Evolutionary conservation across 352 stramenopile genomes (phyloP).

Genomic region (Phytophthora melonis): DNA sequence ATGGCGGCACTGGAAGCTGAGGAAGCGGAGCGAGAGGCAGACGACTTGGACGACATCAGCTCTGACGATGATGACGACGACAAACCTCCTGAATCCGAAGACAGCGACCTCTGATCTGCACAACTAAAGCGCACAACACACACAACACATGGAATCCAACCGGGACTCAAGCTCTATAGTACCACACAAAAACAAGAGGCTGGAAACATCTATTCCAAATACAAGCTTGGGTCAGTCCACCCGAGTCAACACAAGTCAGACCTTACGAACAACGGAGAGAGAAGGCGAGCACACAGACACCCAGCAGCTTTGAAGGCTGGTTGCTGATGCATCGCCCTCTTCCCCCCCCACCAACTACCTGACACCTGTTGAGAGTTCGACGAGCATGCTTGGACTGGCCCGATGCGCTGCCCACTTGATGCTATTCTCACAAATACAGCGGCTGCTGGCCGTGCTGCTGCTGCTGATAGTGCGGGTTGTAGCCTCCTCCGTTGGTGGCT

Average conservation of each 20-base stretch:
- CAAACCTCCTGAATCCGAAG: slow-evolving; percentile 54
- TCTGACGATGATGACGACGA: slow-evolving; percentile 41
- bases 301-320: slow-evolving; percentile 18
- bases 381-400: slow-evolving; percentile 18
- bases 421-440: slow-evolving; percentile 45
- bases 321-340: background rate
- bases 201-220: slow-evolving; percentile 48
- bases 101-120: slow-evolving; percentile 62
- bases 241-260: slow-evolving; percentile 21
- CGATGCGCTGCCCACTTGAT: slow-evolving; percentile 19
- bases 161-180: slow-evolving; percentile 1
- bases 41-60: slow-evolving; percentile 59
- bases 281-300: slow-evolving; percentile 7
- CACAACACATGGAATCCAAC: background rate
- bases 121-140: background rate
- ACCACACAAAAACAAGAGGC: slow-evolving; percentile 22
- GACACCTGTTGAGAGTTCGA: slow-evolving; percentile 10
- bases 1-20: slow-evolving; percentile 49
- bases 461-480: slow-evolving; percentile 28
- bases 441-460: slow-evolving; percentile 34
- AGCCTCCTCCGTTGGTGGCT: slow-evolving; percentile 24
- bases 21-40: slow-evolving; percentile 26
- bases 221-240: slow-evolving; percentile 30
- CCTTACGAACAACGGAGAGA: slow-evolving; percentile 11
- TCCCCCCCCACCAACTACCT: slow-evolving; percentile 1